Percentiles rank a stretch among this genome's conserved stretches.
These are phyloP conservation scores for Ogataea siamensis DNA, from an alignment of 805 yeast genomes.

Conservation along the genomic window DNA sequence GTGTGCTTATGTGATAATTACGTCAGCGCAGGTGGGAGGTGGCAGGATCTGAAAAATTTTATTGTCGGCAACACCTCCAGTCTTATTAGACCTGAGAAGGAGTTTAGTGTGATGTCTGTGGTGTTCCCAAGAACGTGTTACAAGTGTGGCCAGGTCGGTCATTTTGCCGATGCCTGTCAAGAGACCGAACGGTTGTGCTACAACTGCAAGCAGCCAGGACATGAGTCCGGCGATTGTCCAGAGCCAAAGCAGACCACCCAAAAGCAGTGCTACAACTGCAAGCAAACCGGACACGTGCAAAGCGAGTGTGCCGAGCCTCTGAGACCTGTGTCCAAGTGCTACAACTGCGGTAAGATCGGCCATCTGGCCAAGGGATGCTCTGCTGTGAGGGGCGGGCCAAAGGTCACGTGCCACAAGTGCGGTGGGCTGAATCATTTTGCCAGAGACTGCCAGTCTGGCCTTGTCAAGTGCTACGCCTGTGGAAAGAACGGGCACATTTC, in stretches of 20 bases:
- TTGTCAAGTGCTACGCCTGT: slow-evolving; percentile 84
- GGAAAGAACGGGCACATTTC: slow-evolving; percentile 89
- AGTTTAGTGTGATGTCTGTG: slow-evolving; percentile 25
- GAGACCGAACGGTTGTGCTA: slow-evolving; percentile 85
- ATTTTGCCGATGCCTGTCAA: slow-evolving; percentile 83
- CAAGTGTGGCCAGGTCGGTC: slow-evolving; percentile 92
- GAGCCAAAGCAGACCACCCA: slow-evolving; percentile 80
- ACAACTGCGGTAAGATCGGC: slow-evolving; percentile 74
- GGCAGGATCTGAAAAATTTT: slow-evolving; percentile 12
- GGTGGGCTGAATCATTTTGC: slow-evolving; percentile 94
- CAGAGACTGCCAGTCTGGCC: slow-evolving; percentile 73
- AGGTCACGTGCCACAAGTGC: slow-evolving; percentile 79
- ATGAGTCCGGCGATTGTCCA: slow-evolving; percentile 85
- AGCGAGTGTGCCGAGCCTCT: slow-evolving; percentile 73
- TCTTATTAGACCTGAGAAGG: slow-evolving; percentile 10
- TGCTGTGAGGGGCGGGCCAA: slow-evolving; percentile 24
- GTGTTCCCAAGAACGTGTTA: slow-evolving; percentile 68
- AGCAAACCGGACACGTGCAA: slow-evolving; percentile 85
- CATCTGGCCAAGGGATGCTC: slow-evolving; percentile 78
- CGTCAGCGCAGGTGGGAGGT: slow-evolving; percentile 2
- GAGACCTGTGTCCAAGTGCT: slow-evolving; percentile 64
- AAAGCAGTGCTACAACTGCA: slow-evolving; percentile 93
- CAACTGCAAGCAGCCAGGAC: slow-evolving; percentile 90
- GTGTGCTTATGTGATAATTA: too few relatives aligned
- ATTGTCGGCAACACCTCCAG: slow-evolving; percentile 8